Evolutionary conservation across 495 filamentous ascomycete species (phyloP), one percentile per base, ranked within the genome.

Genomic region (Margaritispora aquatica): DNA sequence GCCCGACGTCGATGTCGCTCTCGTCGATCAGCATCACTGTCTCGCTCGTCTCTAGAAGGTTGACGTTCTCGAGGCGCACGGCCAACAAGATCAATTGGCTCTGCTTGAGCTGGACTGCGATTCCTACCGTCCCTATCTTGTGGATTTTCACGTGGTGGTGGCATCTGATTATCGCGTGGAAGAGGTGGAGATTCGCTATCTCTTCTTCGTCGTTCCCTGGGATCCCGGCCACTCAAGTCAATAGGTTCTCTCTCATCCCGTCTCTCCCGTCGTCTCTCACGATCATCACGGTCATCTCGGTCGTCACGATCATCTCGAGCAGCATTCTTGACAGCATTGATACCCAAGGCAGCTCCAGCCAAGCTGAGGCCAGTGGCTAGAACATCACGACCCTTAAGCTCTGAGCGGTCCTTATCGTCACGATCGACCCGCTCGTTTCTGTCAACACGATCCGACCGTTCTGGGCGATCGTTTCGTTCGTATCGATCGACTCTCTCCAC

Each of bases 141-240:
- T 34, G 38, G 34, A 15, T 11, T 54, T 22, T 51, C 55, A 36
- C 54, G 23, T 26, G 50, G 41, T 27, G 62, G 59, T 27, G 58
- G 51, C 9, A 51, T 52, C 4, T 29, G 50, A 17, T 7, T 15
- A 47, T 58, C 77, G 17, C 71, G 69, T 9, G 60, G 52, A 72
- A 72, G 9, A 75, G 76, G 47, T 72, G 74, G 26, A 74, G 36
- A 8, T 63, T 55, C 13, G 58, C 70, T 69, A 13, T 76, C 73
- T 29, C 71, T 65, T 2, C 66, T 59, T 21, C 66, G 64, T 44
- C 67, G 71, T 21, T 65, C 63, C 26, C 54, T 63, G 9, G 52
- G 22, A 60, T 66, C 63, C 27, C 63, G 19, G 17, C 55, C 51
- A 31, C 46, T 57, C 52, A 54, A 57, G 31, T 60, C 57, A 13